phyloP scores from a whole-genome alignment of 2,329 filamentous ascomycete species.

The Periconia macrospinosa region DNA sequence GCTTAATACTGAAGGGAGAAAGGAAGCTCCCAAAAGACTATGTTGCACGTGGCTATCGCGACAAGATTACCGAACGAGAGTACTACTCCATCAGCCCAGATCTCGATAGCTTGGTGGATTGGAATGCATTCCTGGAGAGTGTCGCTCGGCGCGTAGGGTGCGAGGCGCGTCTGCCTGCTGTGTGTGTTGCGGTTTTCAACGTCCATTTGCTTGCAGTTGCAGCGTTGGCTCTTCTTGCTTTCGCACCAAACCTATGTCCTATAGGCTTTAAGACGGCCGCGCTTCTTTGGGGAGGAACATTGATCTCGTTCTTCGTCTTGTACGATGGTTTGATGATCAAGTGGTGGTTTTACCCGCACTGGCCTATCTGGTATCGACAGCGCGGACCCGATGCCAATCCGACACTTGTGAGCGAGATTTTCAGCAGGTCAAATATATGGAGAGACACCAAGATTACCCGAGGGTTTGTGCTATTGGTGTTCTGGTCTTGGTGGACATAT shows the following conservation, averaged over 20 bases:
- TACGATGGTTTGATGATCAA: conserved; percentile 5
- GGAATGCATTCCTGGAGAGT: conserved; percentile 8
- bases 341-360: conserved; percentile 10
- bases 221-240: background rate
- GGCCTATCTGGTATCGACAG: conserved; percentile 7
- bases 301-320: conserved; percentile 2
- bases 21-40: conserved; percentile 1
- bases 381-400: conserved; percentile 2
- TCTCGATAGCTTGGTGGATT: conserved; percentile 4
- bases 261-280: background rate
- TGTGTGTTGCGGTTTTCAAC: conserved; percentile 4
- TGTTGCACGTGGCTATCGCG: conserved; percentile 2
- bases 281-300: conserved; percentile 1
- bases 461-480: conserved; percentile 5
- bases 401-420: background rate
- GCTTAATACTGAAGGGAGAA: background rate
- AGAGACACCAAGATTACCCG: background rate
- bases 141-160: conserved; percentile 5
- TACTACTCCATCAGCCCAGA: conserved; percentile 6
- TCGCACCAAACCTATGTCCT: background rate
- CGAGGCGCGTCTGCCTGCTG: background rate
- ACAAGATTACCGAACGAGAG: conserved; percentile 3
- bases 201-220: conserved; percentile 1
- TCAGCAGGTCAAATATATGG: conserved; percentile 1
- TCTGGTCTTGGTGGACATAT: conserved; percentile 7